phyloP scores from a whole-genome alignment of 2,329 filamentous ascomycete species.

The Cladophialophora psammophila region DNA sequence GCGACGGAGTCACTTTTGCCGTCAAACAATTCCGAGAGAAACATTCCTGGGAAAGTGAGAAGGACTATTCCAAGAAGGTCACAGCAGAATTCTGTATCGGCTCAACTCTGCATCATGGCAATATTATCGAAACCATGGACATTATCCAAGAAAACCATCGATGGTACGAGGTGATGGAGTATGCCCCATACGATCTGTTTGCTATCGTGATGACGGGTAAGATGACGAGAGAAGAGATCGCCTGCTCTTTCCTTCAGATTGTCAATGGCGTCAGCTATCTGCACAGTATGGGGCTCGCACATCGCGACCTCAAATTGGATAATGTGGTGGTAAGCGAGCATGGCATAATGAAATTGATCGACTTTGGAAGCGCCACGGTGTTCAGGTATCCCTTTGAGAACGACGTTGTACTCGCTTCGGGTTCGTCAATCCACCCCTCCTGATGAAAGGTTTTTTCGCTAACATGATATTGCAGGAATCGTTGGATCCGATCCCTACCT shows the following conservation, averaged over 20 bases:
- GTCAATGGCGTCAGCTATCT: constrained; percentile 92
- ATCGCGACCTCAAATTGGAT: constrained; percentile 94
- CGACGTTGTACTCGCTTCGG: constrained; percentile 79
- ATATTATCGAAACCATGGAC: constrained; percentile 97
- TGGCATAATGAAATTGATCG: constrained; percentile 99
- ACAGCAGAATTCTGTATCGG: constrained; percentile 98
- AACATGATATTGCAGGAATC: constrained; percentile 61
- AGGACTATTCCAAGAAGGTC: constrained; percentile 97
- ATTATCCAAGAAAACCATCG: constrained; percentile 92
- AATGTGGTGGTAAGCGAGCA: constrained; percentile 97
- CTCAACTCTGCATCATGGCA: constrained; percentile 94
- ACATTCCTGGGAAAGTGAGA: constrained; percentile 91
- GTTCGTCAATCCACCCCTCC: constrained; percentile 54
- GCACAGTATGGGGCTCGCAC: constrained; percentile 92
- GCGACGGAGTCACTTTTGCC: constrained; percentile 91
- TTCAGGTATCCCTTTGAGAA: constrained; percentile 98
- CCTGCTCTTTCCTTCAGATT: constrained; percentile 92
- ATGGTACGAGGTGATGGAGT: constrained; percentile 99
- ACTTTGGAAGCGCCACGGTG: constrained; percentile 96
- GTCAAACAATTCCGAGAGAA: constrained; percentile 95
- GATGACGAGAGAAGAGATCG: constrained; percentile 90
- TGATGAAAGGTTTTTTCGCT: constrained; percentile 12
- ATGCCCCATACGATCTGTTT: constrained; percentile 93
- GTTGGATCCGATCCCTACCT: constrained; percentile 94
- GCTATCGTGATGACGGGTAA: constrained; percentile 99